Evolutionary conservation across 202 grass and related monocot species (phyloP), one percentile per base, ranked within the genome.

Genomic region (Tripidium arundinaceum): DNA sequence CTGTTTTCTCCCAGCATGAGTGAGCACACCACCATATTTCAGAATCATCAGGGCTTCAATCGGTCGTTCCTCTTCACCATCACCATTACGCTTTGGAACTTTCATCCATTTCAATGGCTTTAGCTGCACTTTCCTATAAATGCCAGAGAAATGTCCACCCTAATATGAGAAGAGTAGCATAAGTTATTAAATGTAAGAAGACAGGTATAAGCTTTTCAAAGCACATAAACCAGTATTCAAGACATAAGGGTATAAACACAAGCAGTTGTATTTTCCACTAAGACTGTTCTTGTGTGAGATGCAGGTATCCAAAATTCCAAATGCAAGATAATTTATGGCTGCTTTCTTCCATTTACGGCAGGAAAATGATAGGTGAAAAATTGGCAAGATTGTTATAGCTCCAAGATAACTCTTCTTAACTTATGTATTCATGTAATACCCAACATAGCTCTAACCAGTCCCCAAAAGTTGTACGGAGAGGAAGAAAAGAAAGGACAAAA

Each of bases 1-100:
- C 96, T 99, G 96, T 62, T 99, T 99, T 96, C 96, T 88, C 57
- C 96, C 96, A 65, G 96, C 96, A 91, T 99, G 96, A 85, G 96
- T 99, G 61, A 99, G 90, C 65, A 99, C 96, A 62, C 96, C 96
- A 69, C 96, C 96, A 76, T 99, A 99, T 86, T 99, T 99, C 65
- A 99, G 80, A 90, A 99, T 92, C 96, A 99, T 99, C 72, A 99
- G 78, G 72, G 96, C 96, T 96, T 99, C 96, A 79, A 86, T 83
- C 81, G 92, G 96, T 8, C 87, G 57, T 50, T 99, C 96, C 68
- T 99, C 92, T 93, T 96, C 88, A 81, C 86, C 86, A n/a, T 87
- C 87, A 78, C 92, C 85, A 67, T 83, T 86, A 39, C 55, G 76
- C 79, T 91, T 93, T 37, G 82, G 77, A 89, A 96, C 79, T 91